phyloP scores from a whole-genome alignment of 139 green algal genomes.

The Chlamydomonas eustigma region DNA sequence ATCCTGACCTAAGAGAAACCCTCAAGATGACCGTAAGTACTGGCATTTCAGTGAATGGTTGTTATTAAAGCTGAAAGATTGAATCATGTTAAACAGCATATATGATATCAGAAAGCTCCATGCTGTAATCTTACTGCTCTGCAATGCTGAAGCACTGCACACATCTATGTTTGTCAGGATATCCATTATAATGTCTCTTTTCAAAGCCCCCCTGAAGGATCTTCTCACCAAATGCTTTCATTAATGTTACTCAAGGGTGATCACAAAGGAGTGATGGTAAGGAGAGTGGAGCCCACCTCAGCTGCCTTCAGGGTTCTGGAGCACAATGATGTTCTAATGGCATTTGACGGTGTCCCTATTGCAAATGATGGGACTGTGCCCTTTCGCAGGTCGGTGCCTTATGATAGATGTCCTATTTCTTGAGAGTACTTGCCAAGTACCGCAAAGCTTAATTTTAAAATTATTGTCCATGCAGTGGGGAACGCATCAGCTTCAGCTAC shows the following conservation, averaged over 20 bases:
- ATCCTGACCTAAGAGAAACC: constrained; percentile 45
- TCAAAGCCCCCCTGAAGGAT: too few species aligned
- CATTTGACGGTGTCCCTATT: constrained; percentile 76
- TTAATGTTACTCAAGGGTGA: too few species aligned
- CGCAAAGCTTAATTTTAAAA: too few species aligned
- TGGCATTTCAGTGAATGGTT: background rate
- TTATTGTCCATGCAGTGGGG: constrained; percentile 64
- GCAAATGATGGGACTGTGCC: constrained; percentile 90
- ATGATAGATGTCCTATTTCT: too few species aligned
- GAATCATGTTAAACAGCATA: background rate
- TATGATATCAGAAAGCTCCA: too few species aligned
- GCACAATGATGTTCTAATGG: constrained; percentile 74
- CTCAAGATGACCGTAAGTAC: constrained; percentile 42
- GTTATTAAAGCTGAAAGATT: background rate
- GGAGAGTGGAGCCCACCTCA: constrained; percentile 54
- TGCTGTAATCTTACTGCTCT: too few species aligned
- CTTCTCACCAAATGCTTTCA: too few species aligned
- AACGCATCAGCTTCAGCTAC: constrained; percentile 92
- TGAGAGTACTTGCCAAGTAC: too few species aligned
- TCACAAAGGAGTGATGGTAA: constrained; percentile 68
- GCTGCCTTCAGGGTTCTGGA: constrained; percentile 17
- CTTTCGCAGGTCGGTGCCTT: constrained; percentile 68
- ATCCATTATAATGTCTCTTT: too few species aligned
- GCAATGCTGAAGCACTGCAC: too few species aligned
- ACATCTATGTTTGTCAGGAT: too few species aligned